Conservation (phyloP, 768 basidiomycete species). For the Russula sp. region DNA sequence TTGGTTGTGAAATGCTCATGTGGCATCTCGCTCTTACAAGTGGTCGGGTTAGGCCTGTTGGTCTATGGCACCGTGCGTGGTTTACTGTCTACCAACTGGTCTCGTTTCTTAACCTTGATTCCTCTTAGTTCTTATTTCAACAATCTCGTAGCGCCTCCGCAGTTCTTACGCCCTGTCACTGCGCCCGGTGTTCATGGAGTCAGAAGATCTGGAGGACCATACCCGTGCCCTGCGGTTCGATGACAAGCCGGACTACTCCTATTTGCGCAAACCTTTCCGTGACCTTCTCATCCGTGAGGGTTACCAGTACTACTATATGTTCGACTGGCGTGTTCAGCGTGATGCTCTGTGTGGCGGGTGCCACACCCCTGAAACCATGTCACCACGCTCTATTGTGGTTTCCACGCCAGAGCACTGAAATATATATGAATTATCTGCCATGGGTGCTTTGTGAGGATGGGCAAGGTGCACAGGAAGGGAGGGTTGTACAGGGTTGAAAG, state of each 20-base stretch:
- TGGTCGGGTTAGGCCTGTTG: slow-evolving; percentile 79
- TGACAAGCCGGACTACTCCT: slow-evolving; percentile 99
- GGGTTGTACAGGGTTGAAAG: too few relatives aligned
- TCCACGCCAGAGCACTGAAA: too few relatives aligned
- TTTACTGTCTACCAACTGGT: not conserved
- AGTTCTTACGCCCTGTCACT: slow-evolving; percentile 51
- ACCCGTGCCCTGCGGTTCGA: slow-evolving; percentile 97
- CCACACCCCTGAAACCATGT: too few relatives aligned
- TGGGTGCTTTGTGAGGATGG: too few relatives aligned
- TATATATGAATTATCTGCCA: too few relatives aligned
- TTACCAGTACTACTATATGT: slow-evolving; percentile 99
- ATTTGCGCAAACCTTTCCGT: slow-evolving; percentile 98
- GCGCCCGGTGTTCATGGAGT: slow-evolving; percentile 17
- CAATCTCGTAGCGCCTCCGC: slow-evolving; percentile 68
- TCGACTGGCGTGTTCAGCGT: slow-evolving; percentile 95
- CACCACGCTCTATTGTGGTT: too few relatives aligned
- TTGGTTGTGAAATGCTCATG: slow-evolving; percentile 87
- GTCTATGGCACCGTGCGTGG: slow-evolving; percentile 83
- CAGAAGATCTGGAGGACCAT: slow-evolving; percentile 28
- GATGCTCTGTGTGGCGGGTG: slow-evolving; percentile 43
- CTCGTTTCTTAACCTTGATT: slow-evolving; percentile 26
- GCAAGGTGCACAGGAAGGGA: too few relatives aligned
- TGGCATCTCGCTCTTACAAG: slow-evolving; percentile 76
- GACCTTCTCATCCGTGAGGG: slow-evolving; percentile 96
- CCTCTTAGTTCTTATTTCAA: slow-evolving; percentile 81